These are phyloP conservation scores for Zasmidium citrigriseum DNA, from an alignment of 2,329 filamentous ascomycete species.

Conservation along the genomic window DNA sequence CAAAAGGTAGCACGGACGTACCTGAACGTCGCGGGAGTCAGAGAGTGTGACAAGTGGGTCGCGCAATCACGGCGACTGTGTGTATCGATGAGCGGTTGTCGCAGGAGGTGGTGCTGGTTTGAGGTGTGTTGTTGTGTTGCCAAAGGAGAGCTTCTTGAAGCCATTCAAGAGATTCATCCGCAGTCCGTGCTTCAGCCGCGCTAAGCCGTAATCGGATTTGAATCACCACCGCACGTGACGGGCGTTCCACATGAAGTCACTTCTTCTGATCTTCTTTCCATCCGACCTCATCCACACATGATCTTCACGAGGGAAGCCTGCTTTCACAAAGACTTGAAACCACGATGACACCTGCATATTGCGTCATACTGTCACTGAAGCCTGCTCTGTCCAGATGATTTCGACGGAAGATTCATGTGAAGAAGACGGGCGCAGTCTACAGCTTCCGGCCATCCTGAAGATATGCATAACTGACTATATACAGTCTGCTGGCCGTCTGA, in stretches of 20 bases:
- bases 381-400: too few species aligned
- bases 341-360: too few species aligned
- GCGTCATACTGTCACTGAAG: too few species aligned
- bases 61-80: neutral
- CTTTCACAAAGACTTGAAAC: too few species aligned
- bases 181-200: neutral
- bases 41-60: conserved; percentile 7
- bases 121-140: neutral
- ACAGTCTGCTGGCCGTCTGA: too few species aligned
- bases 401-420: too few species aligned
- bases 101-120: neutral
- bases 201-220: neutral
- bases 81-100: neutral
- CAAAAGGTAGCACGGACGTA: conserved; percentile 11
- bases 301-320: too few species aligned
- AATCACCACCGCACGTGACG: neutral
- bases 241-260: neutral
- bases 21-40: conserved; percentile 2
- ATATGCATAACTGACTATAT: too few species aligned
- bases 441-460: too few species aligned
- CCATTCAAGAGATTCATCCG: neutral
- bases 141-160: neutral
- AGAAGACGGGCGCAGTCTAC: too few species aligned
- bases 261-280: neutral
- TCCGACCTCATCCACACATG: too few species aligned